A percentile compares a stretch with the other conserved stretches of the same genome.
phyloP scores from a whole-genome alignment of 306 rosid species.

The Nissolia schottii region DNA sequence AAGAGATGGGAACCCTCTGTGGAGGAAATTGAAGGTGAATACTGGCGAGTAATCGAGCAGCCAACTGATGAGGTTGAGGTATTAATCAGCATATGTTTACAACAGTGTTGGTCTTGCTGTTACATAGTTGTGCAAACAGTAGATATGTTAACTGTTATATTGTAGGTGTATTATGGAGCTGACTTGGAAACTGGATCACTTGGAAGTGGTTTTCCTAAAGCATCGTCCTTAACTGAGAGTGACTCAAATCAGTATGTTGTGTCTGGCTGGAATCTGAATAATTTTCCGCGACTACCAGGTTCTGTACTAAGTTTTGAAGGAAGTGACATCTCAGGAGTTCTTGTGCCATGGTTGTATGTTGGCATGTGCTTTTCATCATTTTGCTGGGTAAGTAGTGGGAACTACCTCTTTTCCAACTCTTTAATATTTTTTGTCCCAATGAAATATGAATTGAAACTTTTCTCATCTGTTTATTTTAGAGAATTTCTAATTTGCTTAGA shows the following conservation, averaged over 20 bases:
- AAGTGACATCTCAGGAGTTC: constrained; percentile 93
- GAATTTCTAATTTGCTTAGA: neutral
- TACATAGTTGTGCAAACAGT: constrained; percentile 1
- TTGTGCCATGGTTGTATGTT: constrained; percentile 96
- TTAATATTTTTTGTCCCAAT: neutral
- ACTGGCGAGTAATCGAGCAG: constrained; percentile 89
- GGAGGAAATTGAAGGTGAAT: constrained; percentile 94
- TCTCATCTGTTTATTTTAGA: neutral
- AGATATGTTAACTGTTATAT: constrained; percentile 1
- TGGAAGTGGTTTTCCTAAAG: constrained; percentile 93
- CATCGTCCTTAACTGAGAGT: constrained; percentile 39
- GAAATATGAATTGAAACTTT: neutral
- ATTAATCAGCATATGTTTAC: constrained; percentile 9
- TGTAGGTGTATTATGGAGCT: constrained; percentile 91
- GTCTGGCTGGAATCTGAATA: constrained; percentile 96
- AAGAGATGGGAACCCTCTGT: constrained; percentile 54
- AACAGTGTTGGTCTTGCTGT: neutral
- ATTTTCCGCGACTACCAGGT: constrained; percentile 84
- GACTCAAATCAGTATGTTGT: constrained; percentile 43
- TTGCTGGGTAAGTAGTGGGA: constrained; percentile 86
- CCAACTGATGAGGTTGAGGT: constrained; percentile 96
- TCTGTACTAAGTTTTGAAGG: constrained; percentile 80
- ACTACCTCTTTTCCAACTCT: neutral
- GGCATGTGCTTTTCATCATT: constrained; percentile 99
- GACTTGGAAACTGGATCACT: constrained; percentile 84